These are phyloP conservation scores for Penicillium sp. DNA, from an alignment of 2,329 filamentous ascomycete species.

Conservation along the genomic window DNA sequence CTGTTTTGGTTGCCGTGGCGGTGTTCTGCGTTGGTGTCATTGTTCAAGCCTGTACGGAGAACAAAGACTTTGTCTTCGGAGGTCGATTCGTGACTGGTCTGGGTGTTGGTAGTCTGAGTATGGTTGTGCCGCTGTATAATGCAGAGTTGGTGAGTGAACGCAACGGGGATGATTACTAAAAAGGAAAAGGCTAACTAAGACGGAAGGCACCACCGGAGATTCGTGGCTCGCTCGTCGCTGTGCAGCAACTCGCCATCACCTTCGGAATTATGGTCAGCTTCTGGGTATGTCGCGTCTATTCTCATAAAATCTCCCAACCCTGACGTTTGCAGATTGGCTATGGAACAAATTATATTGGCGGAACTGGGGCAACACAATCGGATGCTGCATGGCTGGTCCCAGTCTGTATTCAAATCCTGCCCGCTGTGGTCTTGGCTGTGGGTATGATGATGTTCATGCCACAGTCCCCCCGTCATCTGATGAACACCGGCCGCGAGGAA, in stretches of 20 bases:
- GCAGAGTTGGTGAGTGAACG: slow-evolving; percentile 31
- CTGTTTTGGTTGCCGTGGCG: slow-evolving; percentile 35
- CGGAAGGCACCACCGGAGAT: slow-evolving; percentile 42
- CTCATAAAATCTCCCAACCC: not conserved
- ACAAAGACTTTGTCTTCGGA: slow-evolving; percentile 35
- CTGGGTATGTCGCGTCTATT: slow-evolving; percentile 32
- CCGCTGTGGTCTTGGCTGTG: slow-evolving; percentile 63
- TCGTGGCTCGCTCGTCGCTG: slow-evolving; percentile 43
- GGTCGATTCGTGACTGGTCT: slow-evolving; percentile 46
- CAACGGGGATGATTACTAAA: not conserved
- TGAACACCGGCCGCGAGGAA: slow-evolving; percentile 66
- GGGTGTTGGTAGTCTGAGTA: slow-evolving; percentile 44
- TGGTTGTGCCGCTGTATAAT: slow-evolving; percentile 45
- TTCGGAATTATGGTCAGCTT: slow-evolving; percentile 48
- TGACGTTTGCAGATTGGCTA: slow-evolving; percentile 40
- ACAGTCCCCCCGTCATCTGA: slow-evolving; percentile 71
- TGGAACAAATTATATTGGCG: slow-evolving; percentile 63
- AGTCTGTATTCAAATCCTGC: slow-evolving; percentile 68
- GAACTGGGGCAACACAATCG: slow-evolving; percentile 57
- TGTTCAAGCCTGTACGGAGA: slow-evolving; percentile 37
- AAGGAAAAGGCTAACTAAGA: not conserved
- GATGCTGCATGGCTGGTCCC: slow-evolving; percentile 74
- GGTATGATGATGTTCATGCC: slow-evolving; percentile 76
- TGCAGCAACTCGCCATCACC: slow-evolving; percentile 47
- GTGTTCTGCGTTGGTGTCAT: slow-evolving; percentile 42